Evolutionary conservation across 306 rosid species (phyloP), one percentile per base, ranked within the genome.

Genomic region (Pterocarpus santalinus): DNA sequence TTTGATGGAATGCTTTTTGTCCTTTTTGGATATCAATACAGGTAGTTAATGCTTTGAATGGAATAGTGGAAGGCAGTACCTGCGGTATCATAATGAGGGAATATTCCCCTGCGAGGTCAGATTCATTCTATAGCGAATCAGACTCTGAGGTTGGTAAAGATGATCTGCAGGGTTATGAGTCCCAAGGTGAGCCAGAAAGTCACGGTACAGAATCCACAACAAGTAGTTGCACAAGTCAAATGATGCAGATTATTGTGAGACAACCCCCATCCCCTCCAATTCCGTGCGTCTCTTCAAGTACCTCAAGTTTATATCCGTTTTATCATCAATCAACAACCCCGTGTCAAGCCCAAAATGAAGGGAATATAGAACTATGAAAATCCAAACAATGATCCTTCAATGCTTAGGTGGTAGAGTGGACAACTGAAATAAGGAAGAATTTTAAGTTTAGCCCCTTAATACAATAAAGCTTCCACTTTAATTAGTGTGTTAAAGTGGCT

Each of bases 41-140:
- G 98, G 86, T 92, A 63, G 91, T 91, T 9, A 55, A 84, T 60
- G 90, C 82, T 74, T 80, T 94, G 34, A 73, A 61, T 15, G 52
- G 38, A 47, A 83, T 91, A 30, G 74, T 80, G 8, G 89, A 87
- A 51, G 89, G 90, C 5, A 60, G 79, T 53, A 43, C 74, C 44
- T 84, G 93, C 66, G 74, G 22, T 53, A 76, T 41, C 46, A 72
- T 41, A 35, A 64, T 30, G 2, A 80, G 69, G 17, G 90, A 83
- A 46, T 65, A 69, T 66, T 90, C 91, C 2, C 90, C 91, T 11
- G 71, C 85, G 62, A 84, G 85, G 53, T 87, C 97, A 53, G 86
- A 76, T 35, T 86, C 91, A 73, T 80, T 55, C 5, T n/a, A 69
- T 56, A 85, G 82, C 68, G 46, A 47, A 36, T 79, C 78, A 9